Conservation (phyloP, 1,284 basidiomycete species). For the Pyrrhoderma lamaoense region DNA sequence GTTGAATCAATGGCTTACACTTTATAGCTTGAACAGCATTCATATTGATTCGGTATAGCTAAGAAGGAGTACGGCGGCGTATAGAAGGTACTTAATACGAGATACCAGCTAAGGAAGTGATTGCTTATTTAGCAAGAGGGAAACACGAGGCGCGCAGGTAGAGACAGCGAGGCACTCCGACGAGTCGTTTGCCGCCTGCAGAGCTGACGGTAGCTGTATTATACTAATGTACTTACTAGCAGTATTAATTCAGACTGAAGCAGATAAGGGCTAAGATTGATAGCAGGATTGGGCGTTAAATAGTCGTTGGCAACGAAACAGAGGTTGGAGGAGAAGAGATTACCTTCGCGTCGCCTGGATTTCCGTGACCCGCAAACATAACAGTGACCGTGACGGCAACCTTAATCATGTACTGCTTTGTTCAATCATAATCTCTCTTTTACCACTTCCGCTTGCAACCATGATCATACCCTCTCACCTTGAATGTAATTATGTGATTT, state of each 20-base stretch:
- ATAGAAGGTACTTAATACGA: not conserved
- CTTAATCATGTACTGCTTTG: no score
- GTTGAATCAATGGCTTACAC: constrained; percentile 37
- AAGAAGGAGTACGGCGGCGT: constrained; percentile 1
- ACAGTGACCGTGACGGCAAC: no score
- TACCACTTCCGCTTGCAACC: no score
- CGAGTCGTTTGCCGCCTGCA: no score
- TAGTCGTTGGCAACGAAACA: constrained; percentile 5
- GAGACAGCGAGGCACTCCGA: constrained; percentile 2
- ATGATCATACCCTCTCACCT: no score
- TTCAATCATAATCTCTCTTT: no score
- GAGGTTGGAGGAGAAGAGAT: constrained; percentile 2
- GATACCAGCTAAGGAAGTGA: not conserved
- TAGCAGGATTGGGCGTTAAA: not conserved
- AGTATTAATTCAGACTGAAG: no score
- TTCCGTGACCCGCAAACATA: no score
- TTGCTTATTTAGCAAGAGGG: constrained; percentile 6
- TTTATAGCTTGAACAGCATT: constrained; percentile 70
- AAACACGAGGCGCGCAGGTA: constrained; percentile 3
- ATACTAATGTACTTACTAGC: no score
- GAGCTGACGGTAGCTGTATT: no score
- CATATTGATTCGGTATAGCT: constrained; percentile 12
- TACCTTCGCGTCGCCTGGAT: no score
- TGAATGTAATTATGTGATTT: no score
- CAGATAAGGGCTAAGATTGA: not conserved